phyloP scores from a whole-genome alignment of 257 asterid species.

The Craterostigma plantagineum region DNA sequence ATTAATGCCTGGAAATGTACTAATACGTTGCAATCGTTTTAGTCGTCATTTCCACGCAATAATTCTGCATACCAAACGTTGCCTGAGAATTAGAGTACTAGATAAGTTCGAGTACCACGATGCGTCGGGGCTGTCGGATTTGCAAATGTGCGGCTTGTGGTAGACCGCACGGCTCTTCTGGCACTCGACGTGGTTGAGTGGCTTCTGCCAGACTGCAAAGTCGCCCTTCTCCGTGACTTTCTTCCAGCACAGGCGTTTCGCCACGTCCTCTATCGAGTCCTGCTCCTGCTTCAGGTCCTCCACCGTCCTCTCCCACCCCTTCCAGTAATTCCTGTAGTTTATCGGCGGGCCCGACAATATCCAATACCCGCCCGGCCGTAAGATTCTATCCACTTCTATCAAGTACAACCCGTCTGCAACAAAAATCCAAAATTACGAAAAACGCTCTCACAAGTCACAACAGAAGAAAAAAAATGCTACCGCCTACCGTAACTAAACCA shows the following conservation, averaged over 20 bases:
- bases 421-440: too few relatives aligned
- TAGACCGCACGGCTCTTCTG: slow-evolving; percentile 8
- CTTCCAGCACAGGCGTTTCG: slow-evolving; percentile 44
- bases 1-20: too few relatives aligned
- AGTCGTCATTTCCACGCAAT: too few relatives aligned
- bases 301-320: slow-evolving; percentile 41
- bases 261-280: slow-evolving; percentile 31
- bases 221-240: slow-evolving; percentile 35
- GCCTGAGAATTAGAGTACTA: too few relatives aligned
- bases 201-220: slow-evolving; percentile 42
- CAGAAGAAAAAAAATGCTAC: neutral
- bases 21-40: too few relatives aligned
- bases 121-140: neutral
- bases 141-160: neutral
- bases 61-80: too few relatives aligned
- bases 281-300: slow-evolving; percentile 42
- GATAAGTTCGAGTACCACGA: neutral
- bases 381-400: slow-evolving; percentile 54
- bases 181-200: slow-evolving; percentile 21
- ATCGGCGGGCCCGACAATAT: slow-evolving; percentile 61
- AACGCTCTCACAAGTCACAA: too few relatives aligned
- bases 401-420: slow-evolving; percentile 40
- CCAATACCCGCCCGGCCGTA: slow-evolving; percentile 57
- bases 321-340: slow-evolving; percentile 30
- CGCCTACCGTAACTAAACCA: slow-evolving; percentile 50